Base-by-base conservation (phyloP, 768 basidiomycete genomes). In the Leccinum boreale region DNA sequence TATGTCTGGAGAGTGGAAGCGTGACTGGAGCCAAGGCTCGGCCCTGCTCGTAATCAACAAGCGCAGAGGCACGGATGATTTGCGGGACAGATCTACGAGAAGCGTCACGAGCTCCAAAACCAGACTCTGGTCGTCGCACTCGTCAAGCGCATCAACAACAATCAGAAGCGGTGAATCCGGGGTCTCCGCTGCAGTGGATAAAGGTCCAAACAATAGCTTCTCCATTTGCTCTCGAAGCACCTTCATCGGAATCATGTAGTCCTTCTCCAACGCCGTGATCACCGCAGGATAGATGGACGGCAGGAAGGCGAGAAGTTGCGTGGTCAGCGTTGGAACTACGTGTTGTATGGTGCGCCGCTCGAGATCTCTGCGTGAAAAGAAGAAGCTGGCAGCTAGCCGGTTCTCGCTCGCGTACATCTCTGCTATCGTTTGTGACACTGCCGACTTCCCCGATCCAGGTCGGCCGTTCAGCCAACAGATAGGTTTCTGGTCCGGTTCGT, bases 311-410 rank as follows among this genome's bases (percentile, higher is more conserved):
- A 69, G 61, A 1, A 77, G 58, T 36, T 76, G 75, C 4, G 64
- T 70, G 1, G 69, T 70, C 28, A 77, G 53, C 0, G 75, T 73
- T 5, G 56, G 59, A 8, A 75, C 52, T 5, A 77, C 60, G 11
- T 61, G 59, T 26, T 55, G 61, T 4, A 63, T 65, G 9, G 62
- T 62, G 1, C 64, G 66, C 15, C 72, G 62, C 24, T 62, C 65
- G 9, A 59, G 46, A 35, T 69, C 68, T 14, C 65, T 62, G n/a
- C 69, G 59, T 0, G 69, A 74, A 62, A 76, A 74, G 59, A 76
- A 76, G 62, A 74, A 77, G 50, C 69, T 71, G 0, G 70, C 73
- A 29, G 69, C 70, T 10, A 75, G 65, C 6, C 67, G 65, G 15
- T 51, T 15, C 54, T 60, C 29, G 23, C 29, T 29, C 42, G 57